A percentile compares a stretch with the other conserved stretches of the same genome.
Conservation (phyloP, 176 grass and related monocot genomes). For the Areca catechu region DNA sequence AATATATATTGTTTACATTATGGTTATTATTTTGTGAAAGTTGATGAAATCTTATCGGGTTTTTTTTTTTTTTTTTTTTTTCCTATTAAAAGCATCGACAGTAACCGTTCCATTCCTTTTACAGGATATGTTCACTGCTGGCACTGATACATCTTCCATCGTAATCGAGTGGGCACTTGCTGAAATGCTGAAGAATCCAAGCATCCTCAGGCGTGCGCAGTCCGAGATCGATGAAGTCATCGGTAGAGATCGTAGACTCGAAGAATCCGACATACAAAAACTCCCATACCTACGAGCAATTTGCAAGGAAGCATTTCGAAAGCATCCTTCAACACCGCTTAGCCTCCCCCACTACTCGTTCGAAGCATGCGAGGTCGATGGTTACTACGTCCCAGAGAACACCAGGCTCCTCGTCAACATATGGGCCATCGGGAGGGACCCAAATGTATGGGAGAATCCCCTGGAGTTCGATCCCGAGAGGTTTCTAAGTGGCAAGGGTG, state of each 20-base stretch:
- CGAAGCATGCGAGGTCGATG: conserved; percentile 12
- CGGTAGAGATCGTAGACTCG: conserved; percentile 8
- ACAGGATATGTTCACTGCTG: conserved; percentile 30
- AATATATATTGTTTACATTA: no score
- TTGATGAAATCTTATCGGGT: no score
- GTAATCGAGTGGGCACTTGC: conserved; percentile 28
- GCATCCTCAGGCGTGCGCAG: conserved; percentile 18
- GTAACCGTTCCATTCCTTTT: background rate
- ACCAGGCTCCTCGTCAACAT: conserved; percentile 22
- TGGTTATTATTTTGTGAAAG: no score
- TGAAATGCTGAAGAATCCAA: conserved; percentile 24
- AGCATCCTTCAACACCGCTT: conserved; percentile 29
- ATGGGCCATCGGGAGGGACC: conserved; percentile 30
- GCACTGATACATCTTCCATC: conserved; percentile 23
- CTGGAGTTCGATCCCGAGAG: conserved; percentile 17
- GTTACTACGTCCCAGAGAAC: conserved; percentile 19
- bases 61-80: no score
- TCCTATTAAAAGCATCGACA: background rate
- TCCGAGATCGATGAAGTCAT: conserved; percentile 18
- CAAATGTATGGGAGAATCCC: conserved; percentile 19
- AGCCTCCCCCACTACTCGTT: conserved; percentile 13
- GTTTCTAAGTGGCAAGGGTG: background rate
- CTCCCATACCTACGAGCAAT: conserved; percentile 28
- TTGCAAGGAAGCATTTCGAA: conserved; percentile 30
- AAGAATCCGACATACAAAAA: conserved; percentile 20